Percentiles rank a stretch among this genome's conserved stretches.
phyloP scores from a whole-genome alignment of 2,329 filamentous ascomycete genomes.

The Plenodomus tracheiphilus region DNA sequence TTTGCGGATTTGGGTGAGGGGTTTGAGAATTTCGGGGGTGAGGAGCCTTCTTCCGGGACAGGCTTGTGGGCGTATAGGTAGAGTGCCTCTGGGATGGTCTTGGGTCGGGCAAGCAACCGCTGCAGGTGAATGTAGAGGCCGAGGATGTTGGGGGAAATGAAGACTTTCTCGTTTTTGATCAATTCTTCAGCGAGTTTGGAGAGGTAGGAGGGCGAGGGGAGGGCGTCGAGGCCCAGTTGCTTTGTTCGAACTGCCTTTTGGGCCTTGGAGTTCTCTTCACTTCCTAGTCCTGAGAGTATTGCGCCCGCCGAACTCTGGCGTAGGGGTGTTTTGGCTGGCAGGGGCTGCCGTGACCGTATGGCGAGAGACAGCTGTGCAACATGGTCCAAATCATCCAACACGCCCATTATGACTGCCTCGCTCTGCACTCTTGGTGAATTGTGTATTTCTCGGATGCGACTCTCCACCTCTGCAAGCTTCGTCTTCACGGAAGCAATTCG shows the following conservation, averaged over 20 bases:
- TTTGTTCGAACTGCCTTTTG: conserved; percentile 10
- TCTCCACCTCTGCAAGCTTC: conserved; percentile 30
- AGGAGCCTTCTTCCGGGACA: conserved; percentile 63
- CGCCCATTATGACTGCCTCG: conserved; percentile 24
- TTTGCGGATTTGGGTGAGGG: conserved; percentile 70
- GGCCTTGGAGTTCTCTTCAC: conserved; percentile 18
- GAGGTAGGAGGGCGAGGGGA: conserved; percentile 46
- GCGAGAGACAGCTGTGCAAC: conserved; percentile 33
- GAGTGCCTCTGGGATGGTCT: conserved; percentile 79
- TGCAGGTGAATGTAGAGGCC: conserved; percentile 77
- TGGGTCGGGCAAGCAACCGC: conserved; percentile 69
- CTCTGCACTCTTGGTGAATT: conserved; percentile 32
- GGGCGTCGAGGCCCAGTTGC: conserved; percentile 20
- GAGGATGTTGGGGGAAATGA: conserved; percentile 75
- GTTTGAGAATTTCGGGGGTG: conserved; percentile 43
- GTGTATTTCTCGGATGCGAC: conserved; percentile 29
- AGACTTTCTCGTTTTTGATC: conserved; percentile 73
- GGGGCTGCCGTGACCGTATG: conserved; percentile 31
- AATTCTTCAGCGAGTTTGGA: conserved; percentile 67
- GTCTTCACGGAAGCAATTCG: conserved; percentile 23
- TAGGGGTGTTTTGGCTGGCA: conserved; percentile 23
- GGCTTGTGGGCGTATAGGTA: conserved; percentile 84
- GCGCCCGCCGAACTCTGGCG: conserved; percentile 40
- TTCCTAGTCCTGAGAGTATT: conserved; percentile 35
- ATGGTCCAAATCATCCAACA: conserved; percentile 25